These are phyloP conservation scores for Echinochloa phyllopogon DNA, from an alignment of 176 grass and related monocot genomes.

Conservation along the genomic window DNA sequence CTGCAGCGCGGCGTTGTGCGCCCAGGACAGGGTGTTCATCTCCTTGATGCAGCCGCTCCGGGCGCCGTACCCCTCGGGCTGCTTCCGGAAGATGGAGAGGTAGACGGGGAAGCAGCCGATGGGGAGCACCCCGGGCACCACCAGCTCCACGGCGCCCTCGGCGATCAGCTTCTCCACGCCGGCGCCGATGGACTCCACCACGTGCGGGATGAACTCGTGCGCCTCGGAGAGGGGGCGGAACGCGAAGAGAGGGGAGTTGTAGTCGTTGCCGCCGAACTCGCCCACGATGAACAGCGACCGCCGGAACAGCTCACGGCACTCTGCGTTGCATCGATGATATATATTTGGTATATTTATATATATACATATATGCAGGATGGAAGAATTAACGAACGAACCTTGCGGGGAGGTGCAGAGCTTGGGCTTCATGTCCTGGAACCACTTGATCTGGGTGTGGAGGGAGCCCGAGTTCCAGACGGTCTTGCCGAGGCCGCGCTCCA, in stretches of 20 bases:
- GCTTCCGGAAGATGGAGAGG: slow-evolving; percentile 65
- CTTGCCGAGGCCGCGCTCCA: slow-evolving; percentile 51
- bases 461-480: slow-evolving; percentile 88
- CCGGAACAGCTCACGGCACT: slow-evolving; percentile 68
- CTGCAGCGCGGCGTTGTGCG: slow-evolving; percentile 77
- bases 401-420: slow-evolving; percentile 65
- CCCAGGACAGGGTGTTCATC: slow-evolving; percentile 68
- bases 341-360: too few species aligned
- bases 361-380: neutral
- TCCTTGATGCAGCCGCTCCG: slow-evolving; percentile 75
- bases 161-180: slow-evolving; percentile 82
- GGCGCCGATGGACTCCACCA: slow-evolving; percentile 61
- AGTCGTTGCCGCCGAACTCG: slow-evolving; percentile 95
- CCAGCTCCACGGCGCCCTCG: slow-evolving; percentile 79
- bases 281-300: slow-evolving; percentile 91
- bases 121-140: slow-evolving; percentile 84
- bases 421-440: slow-evolving; percentile 84
- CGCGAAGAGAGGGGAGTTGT: slow-evolving; percentile 84
- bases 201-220: slow-evolving; percentile 59
- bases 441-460: slow-evolving; percentile 77
- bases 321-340: neutral
- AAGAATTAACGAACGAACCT: slow-evolving; percentile 28
- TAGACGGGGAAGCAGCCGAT: slow-evolving; percentile 90
- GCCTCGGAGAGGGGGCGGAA: slow-evolving; percentile 64
- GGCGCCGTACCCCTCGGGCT: slow-evolving; percentile 48